Percentiles rank a stretch among this genome's conserved stretches.
phyloP scores from a whole-genome alignment of 106 monocot species.

The Chionographis japonica region DNA sequence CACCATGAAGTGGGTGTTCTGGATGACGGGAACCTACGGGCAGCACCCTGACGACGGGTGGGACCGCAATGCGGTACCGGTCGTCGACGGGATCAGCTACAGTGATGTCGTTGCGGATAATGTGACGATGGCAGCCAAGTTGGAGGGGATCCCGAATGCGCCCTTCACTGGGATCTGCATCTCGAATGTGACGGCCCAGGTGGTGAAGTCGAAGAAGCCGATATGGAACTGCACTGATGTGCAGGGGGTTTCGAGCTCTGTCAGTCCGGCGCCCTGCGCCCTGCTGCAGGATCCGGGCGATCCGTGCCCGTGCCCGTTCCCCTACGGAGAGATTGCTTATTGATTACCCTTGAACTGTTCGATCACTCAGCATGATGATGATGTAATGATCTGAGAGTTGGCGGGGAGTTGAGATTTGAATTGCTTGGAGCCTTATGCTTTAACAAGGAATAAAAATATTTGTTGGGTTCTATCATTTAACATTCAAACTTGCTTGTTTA shows the following conservation, averaged over 20 bases:
- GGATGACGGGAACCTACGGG: slow-evolving; percentile 34
- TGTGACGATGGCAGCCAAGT: slow-evolving; percentile 22
- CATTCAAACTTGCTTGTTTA: no score
- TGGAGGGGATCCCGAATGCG: slow-evolving; percentile 13
- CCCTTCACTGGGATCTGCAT: slow-evolving; percentile 30
- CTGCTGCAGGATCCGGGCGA: slow-evolving; percentile 1
- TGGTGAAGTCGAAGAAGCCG: slow-evolving; percentile 15
- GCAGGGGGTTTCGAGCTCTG: slow-evolving; percentile 18
- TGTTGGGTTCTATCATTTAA: no score
- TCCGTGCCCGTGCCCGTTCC: slow-evolving; percentile 16
- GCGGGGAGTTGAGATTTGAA: no score
- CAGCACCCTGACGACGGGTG: slow-evolving; percentile 26
- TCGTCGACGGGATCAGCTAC: slow-evolving; percentile 22
- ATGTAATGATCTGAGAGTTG: no score
- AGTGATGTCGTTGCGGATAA: slow-evolving; percentile 29
- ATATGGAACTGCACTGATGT: slow-evolving; percentile 28
- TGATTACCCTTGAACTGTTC: neutral
- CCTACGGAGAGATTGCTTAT: slow-evolving; percentile 9
- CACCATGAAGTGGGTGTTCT: slow-evolving; percentile 43
- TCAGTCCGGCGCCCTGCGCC: slow-evolving; percentile 13
- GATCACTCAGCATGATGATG: no score
- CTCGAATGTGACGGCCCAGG: slow-evolving; percentile 21
- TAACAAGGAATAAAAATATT: no score
- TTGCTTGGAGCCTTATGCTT: no score
- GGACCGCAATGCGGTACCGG: slow-evolving; percentile 17